Conservation (phyloP, 768 basidiomycete species). For the Lactifluus subvellereus region DNA sequence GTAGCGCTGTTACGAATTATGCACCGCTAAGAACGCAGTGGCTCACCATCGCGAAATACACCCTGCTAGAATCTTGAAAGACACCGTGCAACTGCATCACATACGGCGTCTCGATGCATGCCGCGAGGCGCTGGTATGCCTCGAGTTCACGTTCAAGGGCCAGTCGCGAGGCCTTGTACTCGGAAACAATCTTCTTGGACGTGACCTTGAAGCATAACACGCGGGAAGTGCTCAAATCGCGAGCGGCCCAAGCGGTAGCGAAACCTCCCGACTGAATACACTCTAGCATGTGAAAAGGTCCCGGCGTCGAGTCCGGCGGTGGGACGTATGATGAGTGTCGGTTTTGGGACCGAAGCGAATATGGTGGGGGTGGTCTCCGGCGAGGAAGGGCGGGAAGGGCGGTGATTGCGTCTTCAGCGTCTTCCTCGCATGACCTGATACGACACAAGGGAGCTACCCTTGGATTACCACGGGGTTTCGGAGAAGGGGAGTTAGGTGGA, state of each 20-base stretch:
- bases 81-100: constrained; percentile 24
- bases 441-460: not conserved
- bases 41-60: constrained; percentile 24
- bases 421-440: constrained; percentile 16
- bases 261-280: constrained; percentile 17
- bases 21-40: not conserved
- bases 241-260: constrained; percentile 22
- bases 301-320: constrained; percentile 12
- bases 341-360: constrained; percentile 20
- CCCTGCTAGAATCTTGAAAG: constrained; percentile 18
- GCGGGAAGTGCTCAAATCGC: constrained; percentile 21
- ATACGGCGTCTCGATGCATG: constrained; percentile 20
- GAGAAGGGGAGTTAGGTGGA: not conserved
- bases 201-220: constrained; percentile 19
- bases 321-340: constrained; percentile 20
- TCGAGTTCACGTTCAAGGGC: constrained; percentile 23
- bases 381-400: constrained; percentile 15
- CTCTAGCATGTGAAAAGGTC: constrained; percentile 24
- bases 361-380: constrained; percentile 11
- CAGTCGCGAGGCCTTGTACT: constrained; percentile 15
- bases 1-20: not conserved
- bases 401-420: constrained; percentile 3
- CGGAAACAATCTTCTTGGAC: constrained; percentile 16
- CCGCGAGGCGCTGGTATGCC: constrained; percentile 24
- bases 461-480: constrained; percentile 2